Conservation (phyloP, 148 eudicot genomes). For the Dysphania ambrosioides region DNA sequence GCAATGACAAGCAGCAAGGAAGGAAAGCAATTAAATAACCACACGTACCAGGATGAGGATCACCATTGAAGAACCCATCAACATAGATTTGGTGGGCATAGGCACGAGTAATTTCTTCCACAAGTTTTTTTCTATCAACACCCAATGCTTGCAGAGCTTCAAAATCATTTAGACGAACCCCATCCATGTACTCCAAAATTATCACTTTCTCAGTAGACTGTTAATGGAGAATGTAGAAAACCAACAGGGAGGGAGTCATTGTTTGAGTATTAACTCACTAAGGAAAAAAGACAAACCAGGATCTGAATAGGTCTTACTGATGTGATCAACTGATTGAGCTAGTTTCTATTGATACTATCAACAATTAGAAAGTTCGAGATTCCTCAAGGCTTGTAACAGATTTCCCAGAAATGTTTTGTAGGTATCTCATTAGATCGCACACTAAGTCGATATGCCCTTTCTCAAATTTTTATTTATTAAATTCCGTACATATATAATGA, state of each 20-base stretch:
- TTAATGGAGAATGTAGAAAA: constrained; percentile 10
- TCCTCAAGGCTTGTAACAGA: neutral
- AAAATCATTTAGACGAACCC: constrained; percentile 82
- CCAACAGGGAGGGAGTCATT: neutral
- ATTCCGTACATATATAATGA: neutral
- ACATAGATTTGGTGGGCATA: constrained; percentile 98
- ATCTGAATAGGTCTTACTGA: neutral
- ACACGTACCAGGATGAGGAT: constrained; percentile 90
- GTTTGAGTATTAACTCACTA: neutral
- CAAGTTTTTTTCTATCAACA: constrained; percentile 81
- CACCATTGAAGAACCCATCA: constrained; percentile 97
- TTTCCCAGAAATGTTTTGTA: neutral
- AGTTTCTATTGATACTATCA: neutral
- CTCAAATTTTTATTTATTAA: neutral
- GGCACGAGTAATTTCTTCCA: constrained; percentile 96
- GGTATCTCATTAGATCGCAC: neutral
- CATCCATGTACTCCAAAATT: constrained; percentile 93
- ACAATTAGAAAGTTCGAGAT: neutral
- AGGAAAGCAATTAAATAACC: constrained; percentile 1
- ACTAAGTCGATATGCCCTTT: neutral
- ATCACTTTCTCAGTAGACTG: constrained; percentile 95
- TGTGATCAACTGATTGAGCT: neutral
- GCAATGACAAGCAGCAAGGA: neutral
- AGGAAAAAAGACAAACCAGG: neutral
- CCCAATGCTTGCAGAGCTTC: constrained; percentile 77